Base-by-base conservation (phyloP, 805 yeast species). In the Schwanniomyces polymorphus region DNA sequence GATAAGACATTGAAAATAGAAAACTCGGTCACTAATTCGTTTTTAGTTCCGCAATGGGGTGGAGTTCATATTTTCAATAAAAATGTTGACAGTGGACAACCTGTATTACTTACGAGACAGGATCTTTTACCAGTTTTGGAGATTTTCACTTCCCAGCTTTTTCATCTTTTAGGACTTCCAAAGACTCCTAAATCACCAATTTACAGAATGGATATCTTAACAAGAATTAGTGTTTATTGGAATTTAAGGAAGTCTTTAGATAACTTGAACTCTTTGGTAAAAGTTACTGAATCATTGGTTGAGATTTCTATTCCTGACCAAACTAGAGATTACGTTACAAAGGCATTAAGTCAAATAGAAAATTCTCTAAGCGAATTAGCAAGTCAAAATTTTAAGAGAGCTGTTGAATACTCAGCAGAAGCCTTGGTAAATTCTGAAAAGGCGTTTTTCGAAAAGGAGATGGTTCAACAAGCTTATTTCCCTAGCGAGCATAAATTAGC, bases 401-500 rank as follows among this genome's bases (percentile, higher is more conserved):
- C 73, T 8, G 61, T 64, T 39, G 48, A 54, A 21, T 75, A 77
- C 1, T 73, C 80, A 12, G 76, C 85, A 11, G 56, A 62, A n/a
- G 88, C 95, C 0, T 72, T 84, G 38, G 59, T 68, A 11, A 67
- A 76, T 40, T 86, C 97, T 0, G 78, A 84, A 53, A 73, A 73
- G 40, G 97, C 98, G 0, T 92, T 92, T 58, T 92, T 92, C 64
- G 96, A 92, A 56, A 88, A 88, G 56, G 91, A 86, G 63, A 92
- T 94, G 97, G 89, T 94, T 26, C 96, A 90, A 59, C 97, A 92
- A 61, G 89, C 86, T 46, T 91, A 88, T 64, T 90, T 91, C 74
- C 98, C 99, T 0, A 92, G 88, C 53, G 97, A 92, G 64, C 99
- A 92, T 62, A 91, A 89, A 64, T 75, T 94, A 59, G 98, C 99